phyloP scores from a whole-genome alignment of 1,139 yeast species.

The Debaryomyces fabryi region DNA sequence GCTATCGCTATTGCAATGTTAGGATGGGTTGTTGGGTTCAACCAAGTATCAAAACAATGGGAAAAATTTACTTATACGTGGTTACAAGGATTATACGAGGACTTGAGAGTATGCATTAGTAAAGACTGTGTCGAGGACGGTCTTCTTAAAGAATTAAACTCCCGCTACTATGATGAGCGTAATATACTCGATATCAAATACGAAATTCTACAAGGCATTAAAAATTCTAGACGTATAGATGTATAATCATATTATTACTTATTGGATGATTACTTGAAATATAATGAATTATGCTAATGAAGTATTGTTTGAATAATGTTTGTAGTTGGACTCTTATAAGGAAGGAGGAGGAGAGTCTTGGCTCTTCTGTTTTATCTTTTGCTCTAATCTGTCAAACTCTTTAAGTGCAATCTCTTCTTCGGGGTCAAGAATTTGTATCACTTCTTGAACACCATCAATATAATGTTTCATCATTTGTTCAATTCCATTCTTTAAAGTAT shows the following conservation, averaged over 20 bases:
- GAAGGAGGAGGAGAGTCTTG: slow-evolving; percentile 34
- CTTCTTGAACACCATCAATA: slow-evolving; percentile 78
- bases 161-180: slow-evolving; percentile 25
- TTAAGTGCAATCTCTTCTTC: slow-evolving; percentile 57
- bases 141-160: slow-evolving; percentile 36
- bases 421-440: slow-evolving; percentile 61
- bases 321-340: slow-evolving; percentile 21
- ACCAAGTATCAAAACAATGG: slow-evolving; percentile 46
- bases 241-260: not conserved
- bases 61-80: slow-evolving; percentile 31
- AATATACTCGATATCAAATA: slow-evolving; percentile 20
- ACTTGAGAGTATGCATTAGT: slow-evolving; percentile 38
- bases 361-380: slow-evolving; percentile 29
- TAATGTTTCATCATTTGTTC: slow-evolving; percentile 85
- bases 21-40: slow-evolving; percentile 50
- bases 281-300: slow-evolving; percentile 7
- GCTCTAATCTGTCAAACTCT: slow-evolving; percentile 72
- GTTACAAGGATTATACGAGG: slow-evolving; percentile 36
- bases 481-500: slow-evolving; percentile 78
- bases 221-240: slow-evolving; percentile 1
- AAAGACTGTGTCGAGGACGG: slow-evolving; percentile 44
- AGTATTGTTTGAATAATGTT: not conserved
- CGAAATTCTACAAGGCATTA: slow-evolving; percentile 15
- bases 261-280: slow-evolving; percentile 5
- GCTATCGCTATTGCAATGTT: slow-evolving; percentile 38